Evolutionary conservation across 805 yeast genomes (phyloP).

Genomic region (Lipomyces lipofer): DNA sequence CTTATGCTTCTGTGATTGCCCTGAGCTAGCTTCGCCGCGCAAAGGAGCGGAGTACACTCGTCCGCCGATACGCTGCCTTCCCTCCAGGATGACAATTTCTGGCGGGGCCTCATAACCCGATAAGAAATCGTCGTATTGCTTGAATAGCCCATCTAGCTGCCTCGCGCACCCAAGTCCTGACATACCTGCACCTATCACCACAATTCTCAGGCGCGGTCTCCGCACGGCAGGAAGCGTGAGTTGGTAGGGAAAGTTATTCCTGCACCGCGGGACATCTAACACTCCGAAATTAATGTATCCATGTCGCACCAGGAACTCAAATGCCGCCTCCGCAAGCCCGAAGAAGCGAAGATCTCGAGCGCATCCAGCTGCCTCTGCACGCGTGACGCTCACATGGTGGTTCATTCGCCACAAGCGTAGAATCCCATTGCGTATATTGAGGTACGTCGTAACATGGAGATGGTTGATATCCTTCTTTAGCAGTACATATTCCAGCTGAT

Average conservation of each 20-base stretch:
- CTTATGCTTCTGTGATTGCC: slow-evolving; percentile 23
- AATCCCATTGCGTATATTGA: slow-evolving; percentile 47
- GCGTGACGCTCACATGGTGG: slow-evolving; percentile 45
- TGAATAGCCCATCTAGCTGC: slow-evolving; percentile 72
- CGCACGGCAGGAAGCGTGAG: slow-evolving; percentile 33
- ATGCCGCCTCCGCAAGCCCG: slow-evolving; percentile 46
- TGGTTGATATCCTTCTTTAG: slow-evolving; percentile 40
- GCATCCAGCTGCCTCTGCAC: slow-evolving; percentile 47
- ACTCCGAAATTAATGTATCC: slow-evolving; percentile 49
- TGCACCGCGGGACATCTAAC: slow-evolving; percentile 35
- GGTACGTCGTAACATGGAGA: slow-evolving; percentile 45
- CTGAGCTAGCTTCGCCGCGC: slow-evolving; percentile 24
- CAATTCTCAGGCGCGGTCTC: slow-evolving; percentile 48
- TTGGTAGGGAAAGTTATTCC: slow-evolving; percentile 26
- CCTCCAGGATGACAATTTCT: slow-evolving; percentile 44
- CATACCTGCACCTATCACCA: slow-evolving; percentile 93
- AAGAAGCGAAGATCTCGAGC: slow-evolving; percentile 43
- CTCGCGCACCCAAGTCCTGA: slow-evolving; percentile 97
- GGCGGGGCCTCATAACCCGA: slow-evolving; percentile 44
- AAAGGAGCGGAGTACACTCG: slow-evolving; percentile 43
- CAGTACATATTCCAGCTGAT: slow-evolving; percentile 41
- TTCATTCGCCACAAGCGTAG: slow-evolving; percentile 46
- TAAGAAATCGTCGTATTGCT: slow-evolving; percentile 40
- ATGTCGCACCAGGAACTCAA: slow-evolving; percentile 44
- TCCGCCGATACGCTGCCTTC: slow-evolving; percentile 46